These are phyloP conservation scores for Teratosphaeria nubilosa DNA, from an alignment of 2,329 filamentous ascomycete species.

Conservation along the genomic window DNA sequence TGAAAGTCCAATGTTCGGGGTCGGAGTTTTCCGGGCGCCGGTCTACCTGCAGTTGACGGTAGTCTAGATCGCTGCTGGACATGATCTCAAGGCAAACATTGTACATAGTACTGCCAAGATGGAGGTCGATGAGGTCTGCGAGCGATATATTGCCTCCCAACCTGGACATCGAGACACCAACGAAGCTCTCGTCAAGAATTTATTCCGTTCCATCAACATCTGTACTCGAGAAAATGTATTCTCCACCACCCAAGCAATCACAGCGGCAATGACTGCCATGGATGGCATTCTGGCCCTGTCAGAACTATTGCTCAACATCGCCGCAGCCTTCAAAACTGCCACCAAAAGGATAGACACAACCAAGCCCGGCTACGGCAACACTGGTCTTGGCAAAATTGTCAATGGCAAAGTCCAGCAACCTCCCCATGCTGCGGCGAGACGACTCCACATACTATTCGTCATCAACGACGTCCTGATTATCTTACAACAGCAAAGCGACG, in stretches of 20 bases:
- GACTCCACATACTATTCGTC: slow-evolving; percentile 14
- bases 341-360: background rate
- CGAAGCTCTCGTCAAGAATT: background rate
- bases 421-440: slow-evolving; percentile 10
- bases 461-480: slow-evolving; percentile 11
- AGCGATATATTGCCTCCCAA: background rate
- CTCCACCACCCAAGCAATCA: background rate
- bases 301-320: background rate
- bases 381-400: background rate
- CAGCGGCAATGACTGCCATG: background rate
- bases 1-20: background rate
- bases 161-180: background rate
- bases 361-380: background rate
- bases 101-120: background rate
- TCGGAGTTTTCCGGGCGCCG: background rate
- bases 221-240: background rate
- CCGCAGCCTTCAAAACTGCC: background rate
- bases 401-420: slow-evolving; percentile 7
- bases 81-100: background rate
- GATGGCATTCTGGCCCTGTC: background rate
- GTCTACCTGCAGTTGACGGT: background rate
- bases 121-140: background rate
- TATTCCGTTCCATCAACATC: background rate
- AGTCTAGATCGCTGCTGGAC: too few species aligned
- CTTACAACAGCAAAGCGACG: background rate